phyloP scores from a whole-genome alignment of 805 yeast species.

The Clavispora phyllophila region DNA sequence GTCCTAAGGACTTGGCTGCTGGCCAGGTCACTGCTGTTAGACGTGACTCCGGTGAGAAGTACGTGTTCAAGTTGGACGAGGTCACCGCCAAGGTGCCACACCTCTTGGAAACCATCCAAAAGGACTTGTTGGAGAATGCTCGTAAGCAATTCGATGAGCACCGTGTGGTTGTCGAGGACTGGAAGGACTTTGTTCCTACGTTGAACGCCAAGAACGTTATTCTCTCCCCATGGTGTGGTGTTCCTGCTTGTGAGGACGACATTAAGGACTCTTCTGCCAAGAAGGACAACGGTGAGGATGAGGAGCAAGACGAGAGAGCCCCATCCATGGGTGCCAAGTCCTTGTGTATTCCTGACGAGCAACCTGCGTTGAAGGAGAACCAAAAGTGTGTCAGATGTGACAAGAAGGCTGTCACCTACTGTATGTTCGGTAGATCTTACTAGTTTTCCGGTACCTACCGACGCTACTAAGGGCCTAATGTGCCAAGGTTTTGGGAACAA shows the following conservation, averaged over 20 bases:
- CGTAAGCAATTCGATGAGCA: conserved; percentile 80
- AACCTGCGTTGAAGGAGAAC: conserved; percentile 73
- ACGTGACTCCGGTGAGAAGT: conserved; percentile 83
- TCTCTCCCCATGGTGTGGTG: conserved; percentile 97
- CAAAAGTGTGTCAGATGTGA: conserved; percentile 88
- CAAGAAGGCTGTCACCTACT: conserved; percentile 68
- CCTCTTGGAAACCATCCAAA: conserved; percentile 78
- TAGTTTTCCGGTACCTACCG: conserved; percentile 28
- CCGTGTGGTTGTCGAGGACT: conserved; percentile 71
- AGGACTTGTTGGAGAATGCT: conserved; percentile 69
- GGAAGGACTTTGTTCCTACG: conserved; percentile 91
- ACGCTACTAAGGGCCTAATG: not conserved
- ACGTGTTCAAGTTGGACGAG: conserved; percentile 57
- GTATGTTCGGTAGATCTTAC: conserved; percentile 97
- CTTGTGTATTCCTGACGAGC: conserved; percentile 91
- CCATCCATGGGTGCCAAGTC: conserved; percentile 99
- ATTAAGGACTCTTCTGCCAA: conserved; percentile 87
- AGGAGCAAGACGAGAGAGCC: conserved; percentile 88
- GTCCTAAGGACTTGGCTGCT: conserved; percentile 89
- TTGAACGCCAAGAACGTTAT: conserved; percentile 88
- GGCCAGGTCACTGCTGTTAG: conserved; percentile 82
- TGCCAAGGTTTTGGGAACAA: not conserved
- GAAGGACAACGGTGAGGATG: conserved; percentile 75
- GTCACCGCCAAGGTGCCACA: conserved; percentile 65
- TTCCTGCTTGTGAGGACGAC: conserved; percentile 88